Evolutionary conservation across 495 filamentous ascomycete genomes (phyloP).

Genomic region (Penicillium ochrochloron): DNA sequence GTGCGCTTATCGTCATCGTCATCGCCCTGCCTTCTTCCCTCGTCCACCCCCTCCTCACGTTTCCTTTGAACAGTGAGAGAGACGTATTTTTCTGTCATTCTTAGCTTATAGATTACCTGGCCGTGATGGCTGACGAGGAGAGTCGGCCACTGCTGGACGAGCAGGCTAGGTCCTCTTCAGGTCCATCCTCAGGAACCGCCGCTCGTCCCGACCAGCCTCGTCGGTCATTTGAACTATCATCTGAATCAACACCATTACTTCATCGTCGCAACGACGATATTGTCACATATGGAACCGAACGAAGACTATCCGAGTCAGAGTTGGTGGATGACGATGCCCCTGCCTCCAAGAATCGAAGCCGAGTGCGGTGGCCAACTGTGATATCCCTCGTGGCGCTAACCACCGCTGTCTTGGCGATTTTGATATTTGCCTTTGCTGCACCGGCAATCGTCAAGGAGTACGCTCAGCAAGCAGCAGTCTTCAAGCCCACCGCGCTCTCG

Average conservation of each 20-base stretch:
- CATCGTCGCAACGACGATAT: conserved; percentile 42
- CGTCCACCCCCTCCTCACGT: conserved; percentile 5
- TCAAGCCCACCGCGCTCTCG: conserved; percentile 79
- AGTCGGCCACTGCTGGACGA: conserved; percentile 37
- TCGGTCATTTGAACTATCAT: conserved; percentile 42
- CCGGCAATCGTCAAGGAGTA: conserved; percentile 84
- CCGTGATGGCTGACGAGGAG: conserved; percentile 45
- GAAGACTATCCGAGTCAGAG: conserved; percentile 15
- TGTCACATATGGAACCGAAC: conserved; percentile 40
- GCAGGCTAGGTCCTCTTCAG: conserved; percentile 25
- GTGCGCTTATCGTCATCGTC: conserved; percentile 33
- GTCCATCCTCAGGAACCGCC: conserved; percentile 17
- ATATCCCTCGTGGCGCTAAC: conserved; percentile 57
- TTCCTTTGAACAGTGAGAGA: not conserved
- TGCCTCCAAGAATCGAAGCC: conserved; percentile 34
- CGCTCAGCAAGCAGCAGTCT: conserved; percentile 76
- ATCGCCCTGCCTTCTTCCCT: conserved; percentile 15
- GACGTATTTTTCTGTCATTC: conserved; percentile 6
- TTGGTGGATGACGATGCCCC: not conserved
- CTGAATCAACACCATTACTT: conserved; percentile 51
- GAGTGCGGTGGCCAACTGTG: conserved; percentile 60
- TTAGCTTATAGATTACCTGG: conserved; percentile 1
- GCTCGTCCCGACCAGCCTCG: conserved; percentile 23
- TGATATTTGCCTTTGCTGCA: conserved; percentile 74
- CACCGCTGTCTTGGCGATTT: conserved; percentile 49